Base-by-base conservation (phyloP, 495 filamentous ascomycete species). In the Lasiosphaeria ovina region DNA sequence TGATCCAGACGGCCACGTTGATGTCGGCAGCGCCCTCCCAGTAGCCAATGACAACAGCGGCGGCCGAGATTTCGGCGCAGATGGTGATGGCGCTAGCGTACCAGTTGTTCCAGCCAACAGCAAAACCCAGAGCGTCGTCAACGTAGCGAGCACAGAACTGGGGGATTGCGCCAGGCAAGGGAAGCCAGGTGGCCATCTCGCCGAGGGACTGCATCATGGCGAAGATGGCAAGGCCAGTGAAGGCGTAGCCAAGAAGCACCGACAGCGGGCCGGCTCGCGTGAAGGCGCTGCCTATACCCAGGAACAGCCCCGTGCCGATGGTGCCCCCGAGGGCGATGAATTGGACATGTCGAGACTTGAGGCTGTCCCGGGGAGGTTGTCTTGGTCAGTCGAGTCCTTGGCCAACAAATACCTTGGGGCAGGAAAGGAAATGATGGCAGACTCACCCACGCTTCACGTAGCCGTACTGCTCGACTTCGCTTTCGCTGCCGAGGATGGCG, bases 91-190 rank as follows among this genome's bases (percentile, higher is more conserved):
- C 55, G 49, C 55, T 62, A n/a, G 65, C 54, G 53, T 74, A 72
- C 62, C 63, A 73, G 40, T 72, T 84, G 64, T 87, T 85, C 86
- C 86, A 89, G 38, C 88, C 88, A 69, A 90, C 84, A 51, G 88
- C 84, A 61, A 89, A 89, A n/a, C 89, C 88, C 65, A 90, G 75
- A 67, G 83, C 83, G 17, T 87, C 84, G 47, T 87, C 86, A 57
- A 90, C 83, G 58, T 88, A 85, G 55, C 87, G 84, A 51, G 88
- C 77, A 48, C 87, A 87, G 57, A 89, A 90, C 31, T 87, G 65
- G 4, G 76, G 75, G 31, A 81, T 70, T 6, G 75, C 75, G 32
- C 79, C 79, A 4, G 76, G 71, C 6, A 81, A 66, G 1, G 86
- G 81, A 45, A 89, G 79, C 76, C 84, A 87, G 55, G 85, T 82